Percentiles rank a stretch among this genome's conserved stretches.
phyloP scores from a whole-genome alignment of 1,284 basidiomycete genomes.

The Ceratorhiza oryzae-sativae region DNA sequence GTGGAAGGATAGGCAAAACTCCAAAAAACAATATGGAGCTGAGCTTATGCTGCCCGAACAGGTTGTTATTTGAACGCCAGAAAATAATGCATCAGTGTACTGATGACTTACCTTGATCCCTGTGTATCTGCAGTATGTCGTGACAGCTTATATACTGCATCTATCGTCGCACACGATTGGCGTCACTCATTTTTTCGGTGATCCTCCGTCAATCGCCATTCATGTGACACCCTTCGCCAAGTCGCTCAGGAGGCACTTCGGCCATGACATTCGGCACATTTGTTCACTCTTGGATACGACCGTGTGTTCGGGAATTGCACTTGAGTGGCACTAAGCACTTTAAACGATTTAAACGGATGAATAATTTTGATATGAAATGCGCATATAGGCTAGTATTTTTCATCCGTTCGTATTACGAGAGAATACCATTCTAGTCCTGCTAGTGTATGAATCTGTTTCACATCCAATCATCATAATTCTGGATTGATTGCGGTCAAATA shows the following conservation, averaged over 20 bases:
- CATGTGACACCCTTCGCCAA: background rate
- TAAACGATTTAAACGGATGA: too few relatives aligned
- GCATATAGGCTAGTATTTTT: too few relatives aligned
- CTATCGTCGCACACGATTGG: background rate
- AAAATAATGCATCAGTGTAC: background rate
- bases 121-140: background rate
- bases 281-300: too few relatives aligned
- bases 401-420: too few relatives aligned
- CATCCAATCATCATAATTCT: too few relatives aligned
- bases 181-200: background rate
- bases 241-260: background rate
- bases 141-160: background rate
- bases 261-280: too few relatives aligned
- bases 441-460: too few relatives aligned
- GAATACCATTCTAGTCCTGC: too few relatives aligned
- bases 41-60: slow-evolving; percentile 38
- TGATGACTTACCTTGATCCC: background rate
- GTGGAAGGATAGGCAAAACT: background rate
- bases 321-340: too few relatives aligned
- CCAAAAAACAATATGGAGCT: background rate
- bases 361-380: too few relatives aligned
- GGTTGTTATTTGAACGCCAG: background rate
- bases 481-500: too few relatives aligned
- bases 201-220: background rate
- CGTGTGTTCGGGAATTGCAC: too few relatives aligned